phyloP scores from a whole-genome alignment of 2,329 filamentous ascomycete genomes.

The Aaosphaeria arxii region DNA sequence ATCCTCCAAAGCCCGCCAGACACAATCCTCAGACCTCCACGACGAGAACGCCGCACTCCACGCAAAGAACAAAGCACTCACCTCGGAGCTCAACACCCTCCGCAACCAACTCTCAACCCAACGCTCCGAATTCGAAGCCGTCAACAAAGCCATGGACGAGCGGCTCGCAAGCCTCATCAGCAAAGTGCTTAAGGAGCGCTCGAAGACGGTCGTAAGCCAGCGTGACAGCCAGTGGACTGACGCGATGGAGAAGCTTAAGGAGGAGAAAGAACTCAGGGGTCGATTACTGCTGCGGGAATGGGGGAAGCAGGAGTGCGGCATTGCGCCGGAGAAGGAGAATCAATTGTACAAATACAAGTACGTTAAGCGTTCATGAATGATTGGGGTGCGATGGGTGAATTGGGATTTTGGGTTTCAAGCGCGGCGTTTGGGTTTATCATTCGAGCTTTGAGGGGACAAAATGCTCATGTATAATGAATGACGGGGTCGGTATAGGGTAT shows the following conservation, averaged over 20 bases:
- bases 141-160: slow-evolving; percentile 34
- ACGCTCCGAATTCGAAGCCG: slow-evolving; percentile 22
- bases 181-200: slow-evolving; percentile 29
- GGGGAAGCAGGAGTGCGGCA: slow-evolving; percentile 33
- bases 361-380: slow-evolving; percentile 12
- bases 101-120: slow-evolving; percentile 12
- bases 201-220: slow-evolving; percentile 25
- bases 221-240: slow-evolving; percentile 34
- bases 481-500: no score
- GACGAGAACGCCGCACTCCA: slow-evolving; percentile 10
- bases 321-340: slow-evolving; percentile 18
- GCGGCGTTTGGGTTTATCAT: background rate
- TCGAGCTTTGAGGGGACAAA: no score
- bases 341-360: slow-evolving; percentile 32
- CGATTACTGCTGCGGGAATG: slow-evolving; percentile 34
- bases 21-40: slow-evolving; percentile 3
- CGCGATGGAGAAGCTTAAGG: slow-evolving; percentile 15
- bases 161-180: slow-evolving; percentile 24
- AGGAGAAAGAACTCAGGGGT: slow-evolving; percentile 27
- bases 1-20: background rate
- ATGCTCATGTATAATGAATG: no score
- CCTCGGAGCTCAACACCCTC: background rate
- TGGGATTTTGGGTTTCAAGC: no score
- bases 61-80: slow-evolving; percentile 16
- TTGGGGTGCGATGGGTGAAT: no score